Percentiles rank a stretch among this genome's conserved stretches.
Evolutionary conservation across 106 monocot genomes (phyloP).

Genomic region (Allium sativum): DNA sequence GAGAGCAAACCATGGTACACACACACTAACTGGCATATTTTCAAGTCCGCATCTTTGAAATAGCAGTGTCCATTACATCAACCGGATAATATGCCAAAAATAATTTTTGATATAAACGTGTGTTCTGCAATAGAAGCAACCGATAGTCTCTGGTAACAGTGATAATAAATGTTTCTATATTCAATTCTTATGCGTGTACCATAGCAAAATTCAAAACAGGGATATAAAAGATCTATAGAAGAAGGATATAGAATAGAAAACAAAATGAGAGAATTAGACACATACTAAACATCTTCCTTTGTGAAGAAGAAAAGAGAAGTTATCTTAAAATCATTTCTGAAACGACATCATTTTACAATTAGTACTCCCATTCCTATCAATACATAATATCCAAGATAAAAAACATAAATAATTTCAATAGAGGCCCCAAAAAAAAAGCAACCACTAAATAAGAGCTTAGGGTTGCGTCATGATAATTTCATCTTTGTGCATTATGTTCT

Average conservation of each 20-base stretch:
- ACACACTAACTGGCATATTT: too few species aligned
- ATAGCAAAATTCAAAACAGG: background rate
- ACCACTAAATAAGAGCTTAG: background rate
- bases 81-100: slow-evolving; percentile 31
- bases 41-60: slow-evolving; percentile 46
- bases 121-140: too few species aligned
- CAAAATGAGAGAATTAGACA: background rate
- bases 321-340: slow-evolving; percentile 74
- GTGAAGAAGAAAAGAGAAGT: slow-evolving; percentile 78
- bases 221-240: background rate
- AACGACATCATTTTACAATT: slow-evolving; percentile 65
- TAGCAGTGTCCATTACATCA: slow-evolving; percentile 56
- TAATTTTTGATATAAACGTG: background rate
- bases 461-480: background rate
- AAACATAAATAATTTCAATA: background rate
- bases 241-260: background rate
- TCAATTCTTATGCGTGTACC: too few species aligned
- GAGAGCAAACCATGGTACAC: background rate
- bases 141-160: too few species aligned
- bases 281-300: slow-evolving; percentile 60
- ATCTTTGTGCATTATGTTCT: background rate
- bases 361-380: slow-evolving; percentile 56
- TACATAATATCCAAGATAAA: background rate
- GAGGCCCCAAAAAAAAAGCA: background rate
- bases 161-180: too few species aligned